Conservation (phyloP, 2,329 filamentous ascomycete genomes). For the Aspergillus chevalieri region DNA sequence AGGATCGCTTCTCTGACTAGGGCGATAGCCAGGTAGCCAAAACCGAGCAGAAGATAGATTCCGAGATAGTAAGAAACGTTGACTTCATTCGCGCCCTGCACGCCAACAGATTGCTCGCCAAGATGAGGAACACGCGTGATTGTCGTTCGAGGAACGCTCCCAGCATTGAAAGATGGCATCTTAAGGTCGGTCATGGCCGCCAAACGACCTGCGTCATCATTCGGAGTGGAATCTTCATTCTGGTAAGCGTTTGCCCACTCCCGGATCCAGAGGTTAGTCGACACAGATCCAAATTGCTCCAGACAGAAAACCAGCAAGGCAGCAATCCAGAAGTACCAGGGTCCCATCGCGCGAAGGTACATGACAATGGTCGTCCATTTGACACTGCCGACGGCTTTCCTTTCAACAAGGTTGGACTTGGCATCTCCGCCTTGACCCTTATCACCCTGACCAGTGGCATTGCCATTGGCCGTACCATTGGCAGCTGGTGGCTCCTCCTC, state of each 20-base stretch:
- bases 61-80: conserved; percentile 77
- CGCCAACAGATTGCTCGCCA: conserved; percentile 12
- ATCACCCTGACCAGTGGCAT: conserved; percentile 25
- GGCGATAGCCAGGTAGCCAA: conserved; percentile 72
- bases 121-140: conserved; percentile 25
- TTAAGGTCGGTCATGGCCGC: conserved; percentile 35
- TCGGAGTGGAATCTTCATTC: conserved; percentile 32
- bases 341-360: conserved; percentile 87
- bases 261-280: conserved; percentile 89
- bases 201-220: conserved; percentile 34
- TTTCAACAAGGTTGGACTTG: conserved; percentile 56
- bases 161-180: conserved; percentile 31
- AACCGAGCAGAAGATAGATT: conserved; percentile 73
- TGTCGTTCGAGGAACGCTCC: conserved; percentile 29
- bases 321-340: conserved; percentile 88
- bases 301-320: conserved; percentile 68
- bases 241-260: conserved; percentile 91
- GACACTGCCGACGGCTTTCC: conserved; percentile 78
- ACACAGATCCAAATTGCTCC: conserved; percentile 80
- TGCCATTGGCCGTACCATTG: conserved; percentile 33
- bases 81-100: conserved; percentile 47
- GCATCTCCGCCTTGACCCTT: conserved; percentile 40
- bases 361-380: conserved; percentile 80
- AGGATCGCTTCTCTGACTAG: conserved; percentile 78
- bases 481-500: conserved; percentile 46